Evolutionary conservation across 2,329 filamentous ascomycete species (phyloP).

Genomic region (Hyphodiscus sp.): DNA sequence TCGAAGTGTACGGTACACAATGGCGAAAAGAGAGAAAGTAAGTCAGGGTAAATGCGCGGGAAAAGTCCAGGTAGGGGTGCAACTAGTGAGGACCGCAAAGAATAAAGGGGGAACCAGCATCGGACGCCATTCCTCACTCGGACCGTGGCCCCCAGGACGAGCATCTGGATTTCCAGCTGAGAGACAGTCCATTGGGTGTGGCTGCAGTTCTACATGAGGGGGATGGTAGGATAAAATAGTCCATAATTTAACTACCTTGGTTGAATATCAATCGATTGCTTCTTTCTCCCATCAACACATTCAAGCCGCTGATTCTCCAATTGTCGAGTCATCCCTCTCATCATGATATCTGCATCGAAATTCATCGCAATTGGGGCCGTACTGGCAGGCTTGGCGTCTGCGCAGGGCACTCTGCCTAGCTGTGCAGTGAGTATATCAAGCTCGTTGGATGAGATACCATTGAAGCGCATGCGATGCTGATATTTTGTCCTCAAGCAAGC

Average conservation of each 20-base stretch:
- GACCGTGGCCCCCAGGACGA: background rate
- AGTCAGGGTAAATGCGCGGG: too few species aligned
- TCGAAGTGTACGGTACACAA: too few species aligned
- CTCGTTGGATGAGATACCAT: background rate
- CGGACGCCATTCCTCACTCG: too few species aligned
- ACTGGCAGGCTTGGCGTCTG: constrained; percentile 46
- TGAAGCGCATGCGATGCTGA: constrained; percentile 1
- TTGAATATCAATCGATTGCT: background rate
- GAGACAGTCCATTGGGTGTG: background rate
- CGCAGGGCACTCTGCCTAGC: constrained; percentile 41
- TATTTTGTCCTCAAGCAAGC: constrained; percentile 19
- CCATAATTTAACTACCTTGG: background rate
- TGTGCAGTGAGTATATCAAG: constrained; percentile 46
- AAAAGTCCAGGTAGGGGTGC: background rate
- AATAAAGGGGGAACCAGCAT: background rate
- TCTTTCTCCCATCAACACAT: background rate
- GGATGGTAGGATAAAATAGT: too few species aligned
- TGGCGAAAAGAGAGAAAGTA: too few species aligned
- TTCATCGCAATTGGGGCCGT: constrained; percentile 41
- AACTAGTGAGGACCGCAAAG: background rate
- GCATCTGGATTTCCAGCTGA: background rate
- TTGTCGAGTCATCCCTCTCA: background rate
- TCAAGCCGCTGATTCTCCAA: too few species aligned
- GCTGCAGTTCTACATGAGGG: too few species aligned
- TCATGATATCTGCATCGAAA: constrained; percentile 11